phyloP scores from a whole-genome alignment of 1,139 yeast species.

The Zygosaccharomyces pseudobailii region DNA sequence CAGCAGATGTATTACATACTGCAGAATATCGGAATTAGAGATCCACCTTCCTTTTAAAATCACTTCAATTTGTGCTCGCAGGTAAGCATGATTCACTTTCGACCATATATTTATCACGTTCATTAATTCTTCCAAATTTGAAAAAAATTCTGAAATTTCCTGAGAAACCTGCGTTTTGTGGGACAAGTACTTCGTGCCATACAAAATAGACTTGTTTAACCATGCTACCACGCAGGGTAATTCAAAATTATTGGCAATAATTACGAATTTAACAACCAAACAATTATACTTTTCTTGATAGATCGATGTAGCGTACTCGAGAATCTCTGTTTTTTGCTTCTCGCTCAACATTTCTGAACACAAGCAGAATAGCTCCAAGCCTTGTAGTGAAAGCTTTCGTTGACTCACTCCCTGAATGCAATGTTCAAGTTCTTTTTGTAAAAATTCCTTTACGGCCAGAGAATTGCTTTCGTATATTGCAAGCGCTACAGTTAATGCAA shows the following conservation, averaged over 20 bases:
- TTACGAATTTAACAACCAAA: slow-evolving; percentile 28
- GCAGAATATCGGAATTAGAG: slow-evolving; percentile 38
- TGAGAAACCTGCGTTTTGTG: slow-evolving; percentile 40
- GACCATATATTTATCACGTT: slow-evolving; percentile 28
- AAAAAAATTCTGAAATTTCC: slow-evolving; percentile 36
- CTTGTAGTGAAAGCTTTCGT: slow-evolving; percentile 3
- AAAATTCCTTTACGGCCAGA: slow-evolving; percentile 1
- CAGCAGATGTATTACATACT: slow-evolving; percentile 41
- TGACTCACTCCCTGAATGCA: neutral
- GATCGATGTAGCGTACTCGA: slow-evolving; percentile 27
- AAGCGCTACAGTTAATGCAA: slow-evolving; percentile 7
- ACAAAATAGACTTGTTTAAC: slow-evolving; percentile 47
- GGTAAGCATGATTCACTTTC: slow-evolving; percentile 42
- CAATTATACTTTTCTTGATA: slow-evolving; percentile 31
- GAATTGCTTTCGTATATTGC: neutral
- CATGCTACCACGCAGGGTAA: slow-evolving; percentile 26
- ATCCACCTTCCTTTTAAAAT: slow-evolving; percentile 51
- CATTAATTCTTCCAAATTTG: slow-evolving; percentile 31
- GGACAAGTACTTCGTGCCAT: slow-evolving; percentile 60
- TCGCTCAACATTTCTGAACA: slow-evolving; percentile 10
- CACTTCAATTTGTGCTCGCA: slow-evolving; percentile 69
- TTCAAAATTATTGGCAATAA: slow-evolving; percentile 13
- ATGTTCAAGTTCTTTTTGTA: neutral
- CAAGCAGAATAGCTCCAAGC: slow-evolving; percentile 2
- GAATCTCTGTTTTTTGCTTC: slow-evolving; percentile 19